phyloP scores from a whole-genome alignment of 805 yeast species.

The Myxozyma vanderwaltii region DNA sequence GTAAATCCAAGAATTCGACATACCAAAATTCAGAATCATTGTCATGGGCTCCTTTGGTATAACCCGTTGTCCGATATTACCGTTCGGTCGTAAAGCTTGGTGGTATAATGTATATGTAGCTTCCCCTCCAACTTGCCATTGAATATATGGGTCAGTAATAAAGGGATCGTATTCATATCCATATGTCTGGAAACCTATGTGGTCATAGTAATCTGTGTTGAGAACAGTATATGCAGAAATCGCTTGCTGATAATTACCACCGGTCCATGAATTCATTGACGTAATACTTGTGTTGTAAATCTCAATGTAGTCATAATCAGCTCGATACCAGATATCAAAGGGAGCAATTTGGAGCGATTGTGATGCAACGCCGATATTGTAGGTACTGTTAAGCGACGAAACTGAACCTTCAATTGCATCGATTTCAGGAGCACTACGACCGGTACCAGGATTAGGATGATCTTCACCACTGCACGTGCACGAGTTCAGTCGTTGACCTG shows the following conservation, averaged over 20 bases:
- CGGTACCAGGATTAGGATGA: constrained; percentile 84
- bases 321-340: constrained; percentile 89
- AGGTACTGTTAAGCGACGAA: constrained; percentile 42
- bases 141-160: constrained; percentile 70
- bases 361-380: constrained; percentile 61
- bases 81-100: constrained; percentile 81
- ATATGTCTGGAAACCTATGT: constrained; percentile 62
- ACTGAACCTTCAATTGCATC: constrained; percentile 88
- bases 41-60: constrained; percentile 93
- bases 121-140: constrained; percentile 82
- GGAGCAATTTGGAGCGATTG: constrained; percentile 95
- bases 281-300: constrained; percentile 70
- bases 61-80: constrained; percentile 81
- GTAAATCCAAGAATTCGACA: constrained; percentile 90
- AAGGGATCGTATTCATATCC: constrained; percentile 73
- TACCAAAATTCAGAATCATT: constrained; percentile 80
- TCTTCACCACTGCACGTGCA: constrained; percentile 84
- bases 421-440: constrained; percentile 95
- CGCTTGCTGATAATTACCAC: constrained; percentile 95
- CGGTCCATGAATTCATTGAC: constrained; percentile 81
- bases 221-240: constrained; percentile 79
- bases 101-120: constrained; percentile 77
- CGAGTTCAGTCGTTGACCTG: constrained; percentile 75
- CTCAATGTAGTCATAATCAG: constrained; percentile 80
- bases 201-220: constrained; percentile 81